phyloP scores from a whole-genome alignment of 164 flowering plant species.

The Vitis riparia region DNA sequence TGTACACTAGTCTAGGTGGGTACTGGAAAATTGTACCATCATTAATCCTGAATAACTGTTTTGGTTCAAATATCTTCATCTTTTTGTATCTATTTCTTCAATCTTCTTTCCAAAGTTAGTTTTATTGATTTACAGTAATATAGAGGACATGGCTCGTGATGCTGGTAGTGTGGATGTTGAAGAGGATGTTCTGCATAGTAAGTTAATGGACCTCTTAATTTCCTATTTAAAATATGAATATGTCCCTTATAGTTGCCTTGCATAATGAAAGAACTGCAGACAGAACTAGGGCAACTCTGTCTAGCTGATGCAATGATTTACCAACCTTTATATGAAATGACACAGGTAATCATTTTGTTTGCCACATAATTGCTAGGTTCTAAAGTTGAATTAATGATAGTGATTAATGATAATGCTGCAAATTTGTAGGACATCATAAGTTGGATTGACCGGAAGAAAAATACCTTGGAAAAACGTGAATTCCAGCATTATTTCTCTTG shows the following conservation, averaged over 20 bases:
- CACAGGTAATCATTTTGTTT: conserved; percentile 46
- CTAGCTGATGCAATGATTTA: conserved; percentile 44
- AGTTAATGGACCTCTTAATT: conserved; percentile 20
- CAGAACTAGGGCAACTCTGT: conserved; percentile 69
- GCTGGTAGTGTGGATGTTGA: conserved; percentile 89
- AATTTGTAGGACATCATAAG: conserved; percentile 60
- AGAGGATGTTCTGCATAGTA: conserved; percentile 73
- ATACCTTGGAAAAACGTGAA: conserved; percentile 58
- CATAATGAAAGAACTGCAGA: conserved; percentile 63
- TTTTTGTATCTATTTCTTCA: conserved; percentile 2
- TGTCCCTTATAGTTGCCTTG: conserved; percentile 20
- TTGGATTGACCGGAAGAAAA: conserved; percentile 70
- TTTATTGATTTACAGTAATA: conserved; percentile 58
- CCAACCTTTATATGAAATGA: conserved; percentile 78
- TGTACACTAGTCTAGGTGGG: too few relatives aligned
- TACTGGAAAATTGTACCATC: too few relatives aligned
- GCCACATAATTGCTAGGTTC: not conserved
- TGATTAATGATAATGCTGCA: not conserved
- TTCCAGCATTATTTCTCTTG: conserved; percentile 74
- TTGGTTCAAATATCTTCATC: not conserved
- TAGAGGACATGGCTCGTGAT: conserved; percentile 94
- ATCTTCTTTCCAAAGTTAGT: conserved; percentile 1
- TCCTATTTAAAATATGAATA: not conserved
- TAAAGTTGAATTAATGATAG: not conserved
- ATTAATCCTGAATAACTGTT: too few relatives aligned